Percentiles rank a stretch among this genome's conserved stretches.
phyloP scores from a whole-genome alignment of 1,284 basidiomycete species.

The Mycena citricolor region DNA sequence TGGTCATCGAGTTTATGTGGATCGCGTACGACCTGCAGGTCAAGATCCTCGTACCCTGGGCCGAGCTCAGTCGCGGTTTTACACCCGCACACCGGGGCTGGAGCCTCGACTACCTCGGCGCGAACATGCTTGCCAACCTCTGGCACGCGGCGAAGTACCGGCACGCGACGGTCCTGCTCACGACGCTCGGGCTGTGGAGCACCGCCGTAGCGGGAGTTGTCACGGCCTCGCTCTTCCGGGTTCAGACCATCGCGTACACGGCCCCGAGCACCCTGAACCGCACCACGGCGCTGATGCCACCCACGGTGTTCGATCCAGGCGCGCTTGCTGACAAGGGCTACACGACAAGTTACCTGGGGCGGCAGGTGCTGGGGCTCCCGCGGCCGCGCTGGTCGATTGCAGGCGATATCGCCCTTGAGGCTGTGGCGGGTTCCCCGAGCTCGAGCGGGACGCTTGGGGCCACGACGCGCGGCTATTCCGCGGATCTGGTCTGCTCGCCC shows the following conservation, averaged over 20 bases:
- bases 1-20: slow-evolving; percentile 11
- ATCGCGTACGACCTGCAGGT: slow-evolving; percentile 10
- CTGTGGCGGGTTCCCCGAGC: background rate
- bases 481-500: background rate
- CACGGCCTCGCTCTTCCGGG: slow-evolving; percentile 8
- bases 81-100: slow-evolving; percentile 6
- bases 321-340: background rate
- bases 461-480: slow-evolving; percentile 10
- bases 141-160: slow-evolving; percentile 2
- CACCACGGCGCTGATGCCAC: slow-evolving; percentile 3
- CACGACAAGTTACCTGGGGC: slow-evolving; percentile 5
- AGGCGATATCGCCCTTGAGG: slow-evolving; percentile 8
- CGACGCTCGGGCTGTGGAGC: slow-evolving; percentile 10
- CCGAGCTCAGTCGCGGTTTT: slow-evolving; percentile 3
- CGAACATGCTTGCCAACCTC: background rate
- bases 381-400: slow-evolving; percentile 7
- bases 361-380: slow-evolving; percentile 4
- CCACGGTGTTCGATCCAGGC: slow-evolving; percentile 1
- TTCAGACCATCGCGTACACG: background rate
- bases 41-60: slow-evolving; percentile 13
- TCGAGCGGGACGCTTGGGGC: background rate
- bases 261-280: background rate
- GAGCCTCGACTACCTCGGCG: slow-evolving; percentile 9
- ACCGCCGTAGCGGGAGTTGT: slow-evolving; percentile 9
- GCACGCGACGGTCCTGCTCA: slow-evolving; percentile 5